Evolutionary conservation across 2,329 filamentous ascomycete species (phyloP), one percentile per base, ranked within the genome.

Genomic region (Beauveria bassiana): DNA sequence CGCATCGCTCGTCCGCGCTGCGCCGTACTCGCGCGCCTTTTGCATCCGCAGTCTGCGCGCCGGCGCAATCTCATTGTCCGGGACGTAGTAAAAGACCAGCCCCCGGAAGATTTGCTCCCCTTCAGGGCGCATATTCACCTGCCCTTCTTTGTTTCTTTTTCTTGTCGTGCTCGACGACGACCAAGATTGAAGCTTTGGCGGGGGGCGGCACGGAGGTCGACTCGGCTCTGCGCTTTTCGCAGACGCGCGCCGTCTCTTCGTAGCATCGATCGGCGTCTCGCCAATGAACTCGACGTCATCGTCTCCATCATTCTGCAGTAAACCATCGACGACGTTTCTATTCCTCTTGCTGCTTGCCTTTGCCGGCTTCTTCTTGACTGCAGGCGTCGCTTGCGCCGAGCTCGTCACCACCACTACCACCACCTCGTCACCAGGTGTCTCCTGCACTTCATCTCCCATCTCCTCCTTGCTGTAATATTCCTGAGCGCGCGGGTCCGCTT

Each of bases 1-100:
- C 69, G 87, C 83, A 0, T 79, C 74, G 56, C 80, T 81, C 31
- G 85, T 82, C 86, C 92, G 95, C 1, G 71, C 75, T 1, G 88
- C 93, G 49, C 93, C 93, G 70, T 86, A 86, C 68, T 91, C 86
- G 57, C 85, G 81, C 0, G 89, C 87, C 71, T 88, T 92, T 34
- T 81, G 81, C 58, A 97, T 96, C 4, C 90, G 86, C 62, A 86
- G 73, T 60, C 83, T 84, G 45, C 93, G 83, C 8, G 83, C 78
- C 12, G 83, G 81, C 38, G 87, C 84, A 52, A 89, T 81, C 65
- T 93, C 88, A 65, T 91, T 85, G 66, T 95, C 89, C 0, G 92
- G 93, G 6, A 96, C 84, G 71, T 95, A 96, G 74, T 85, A 90
- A 65, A 91, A 88, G 0, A 75, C 71, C n/a, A 89, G 72, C 0